Evolutionary conservation across 164 flowering plant genomes (phyloP).

Genomic region (Litsea cubeba): DNA sequence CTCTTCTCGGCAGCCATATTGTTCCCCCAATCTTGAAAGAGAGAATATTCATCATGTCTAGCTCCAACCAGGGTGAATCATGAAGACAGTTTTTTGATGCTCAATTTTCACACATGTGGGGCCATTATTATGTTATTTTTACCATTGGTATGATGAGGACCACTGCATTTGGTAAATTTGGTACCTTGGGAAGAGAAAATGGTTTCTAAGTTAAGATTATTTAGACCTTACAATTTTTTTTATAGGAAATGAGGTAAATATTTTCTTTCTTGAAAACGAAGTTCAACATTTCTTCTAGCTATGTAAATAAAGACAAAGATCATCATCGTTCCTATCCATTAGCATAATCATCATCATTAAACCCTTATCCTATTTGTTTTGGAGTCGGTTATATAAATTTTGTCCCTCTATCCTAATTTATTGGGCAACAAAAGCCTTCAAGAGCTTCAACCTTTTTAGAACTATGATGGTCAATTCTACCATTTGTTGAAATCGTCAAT

Average conservation of each 20-base stretch:
- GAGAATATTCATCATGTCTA: background rate
- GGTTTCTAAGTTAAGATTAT: background rate
- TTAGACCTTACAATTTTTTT: background rate
- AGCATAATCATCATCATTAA: too few relatives aligned
- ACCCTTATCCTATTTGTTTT: too few relatives aligned
- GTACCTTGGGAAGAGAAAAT: background rate
- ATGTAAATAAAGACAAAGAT: too few relatives aligned
- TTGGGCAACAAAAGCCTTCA: too few relatives aligned
- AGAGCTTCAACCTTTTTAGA: too few relatives aligned
- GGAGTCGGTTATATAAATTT: too few relatives aligned
- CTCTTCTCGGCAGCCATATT: too few relatives aligned
- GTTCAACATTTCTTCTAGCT: too few relatives aligned
- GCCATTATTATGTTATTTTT: background rate
- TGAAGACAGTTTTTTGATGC: background rate
- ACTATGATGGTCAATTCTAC: too few relatives aligned
- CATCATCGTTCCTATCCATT: too few relatives aligned
- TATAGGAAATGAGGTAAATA: background rate
- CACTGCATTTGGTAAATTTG: background rate
- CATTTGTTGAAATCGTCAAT: accelerated
- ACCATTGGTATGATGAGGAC: background rate
- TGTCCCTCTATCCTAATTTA: too few relatives aligned
- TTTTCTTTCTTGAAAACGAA: too few relatives aligned
- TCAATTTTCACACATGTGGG: background rate
- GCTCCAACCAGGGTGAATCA: background rate
- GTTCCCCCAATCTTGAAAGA: background rate